phyloP scores from a whole-genome alignment of 768 basidiomycete genomes.

The Trametes elegans region DNA sequence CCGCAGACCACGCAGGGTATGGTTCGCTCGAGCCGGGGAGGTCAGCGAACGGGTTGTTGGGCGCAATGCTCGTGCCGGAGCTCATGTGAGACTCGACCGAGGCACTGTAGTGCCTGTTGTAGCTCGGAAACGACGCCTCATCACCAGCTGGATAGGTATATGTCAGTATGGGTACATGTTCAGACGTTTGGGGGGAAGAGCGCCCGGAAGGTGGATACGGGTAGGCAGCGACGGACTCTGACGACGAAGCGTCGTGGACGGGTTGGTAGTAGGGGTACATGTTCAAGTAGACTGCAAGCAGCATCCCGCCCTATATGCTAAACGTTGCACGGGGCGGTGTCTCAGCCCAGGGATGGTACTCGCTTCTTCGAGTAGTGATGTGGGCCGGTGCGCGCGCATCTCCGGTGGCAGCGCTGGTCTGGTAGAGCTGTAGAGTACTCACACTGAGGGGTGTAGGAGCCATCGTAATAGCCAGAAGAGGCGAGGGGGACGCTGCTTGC shows the following conservation, averaged over 20 bases:
- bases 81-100: slow-evolving; percentile 36
- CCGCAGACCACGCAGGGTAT: slow-evolving; percentile 94
- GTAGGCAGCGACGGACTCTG: slow-evolving; percentile 5
- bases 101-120: slow-evolving; percentile 30
- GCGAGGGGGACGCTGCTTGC: slow-evolving; percentile 31
- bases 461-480: slow-evolving; percentile 28
- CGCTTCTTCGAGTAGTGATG: slow-evolving; percentile 6
- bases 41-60: slow-evolving; percentile 28
- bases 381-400: background rate
- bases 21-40: slow-evolving; percentile 47
- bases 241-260: slow-evolving; percentile 11
- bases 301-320: background rate
- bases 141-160: slow-evolving; percentile 27
- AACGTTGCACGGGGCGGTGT: slow-evolving; percentile 1
- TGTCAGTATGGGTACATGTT: slow-evolving; percentile 16
- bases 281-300: background rate
- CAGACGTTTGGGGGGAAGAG: background rate
- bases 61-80: slow-evolving; percentile 22
- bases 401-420: background rate
- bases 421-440: slow-evolving; percentile 12
- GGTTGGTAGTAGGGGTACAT: slow-evolving; percentile 5
- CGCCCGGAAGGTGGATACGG: slow-evolving; percentile 3
- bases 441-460: slow-evolving; percentile 27
- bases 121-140: slow-evolving; percentile 28
- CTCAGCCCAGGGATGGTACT: background rate